These are phyloP conservation scores for Austropuccinia psidii DNA, from an alignment of 1,284 basidiomycete genomes.

Conservation along the genomic window DNA sequence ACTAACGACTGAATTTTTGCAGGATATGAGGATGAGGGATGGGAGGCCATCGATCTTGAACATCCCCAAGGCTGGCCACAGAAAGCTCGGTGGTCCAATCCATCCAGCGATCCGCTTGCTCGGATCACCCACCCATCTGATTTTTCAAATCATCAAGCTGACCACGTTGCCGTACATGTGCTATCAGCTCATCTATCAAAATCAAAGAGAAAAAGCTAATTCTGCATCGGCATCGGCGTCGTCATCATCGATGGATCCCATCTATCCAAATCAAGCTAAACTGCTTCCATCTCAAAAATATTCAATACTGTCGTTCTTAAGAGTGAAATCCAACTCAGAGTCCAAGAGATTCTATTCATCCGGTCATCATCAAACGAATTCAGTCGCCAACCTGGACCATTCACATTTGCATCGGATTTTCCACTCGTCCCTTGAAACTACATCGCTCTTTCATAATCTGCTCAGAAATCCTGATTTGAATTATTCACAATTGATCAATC, in stretches of 20 bases:
- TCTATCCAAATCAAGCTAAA: background rate
- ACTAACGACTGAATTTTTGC: no score
- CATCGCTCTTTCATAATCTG: background rate
- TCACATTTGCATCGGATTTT: background rate
- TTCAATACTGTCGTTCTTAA: background rate
- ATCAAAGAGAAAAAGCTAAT: background rate
- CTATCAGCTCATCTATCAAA: slow-evolving; percentile 10
- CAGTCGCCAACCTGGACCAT: no score
- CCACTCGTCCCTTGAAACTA: background rate
- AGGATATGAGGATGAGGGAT: no score
- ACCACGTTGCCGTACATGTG: slow-evolving; percentile 31
- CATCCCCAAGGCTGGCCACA: no score
- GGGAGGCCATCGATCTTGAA: no score
- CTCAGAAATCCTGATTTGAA: background rate
- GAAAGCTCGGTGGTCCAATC: no score
- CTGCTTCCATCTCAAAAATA: background rate
- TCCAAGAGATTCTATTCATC: background rate
- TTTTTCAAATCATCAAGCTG: slow-evolving; percentile 33
- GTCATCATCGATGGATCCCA: background rate
- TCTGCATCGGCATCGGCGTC: background rate
- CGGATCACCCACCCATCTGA: slow-evolving; percentile 19
- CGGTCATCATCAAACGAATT: background rate
- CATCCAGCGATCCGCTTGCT: slow-evolving; percentile 3
- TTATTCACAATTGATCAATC: background rate
- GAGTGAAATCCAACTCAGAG: background rate